Evolutionary conservation across 169 alveolate genomes (phyloP).

Genomic region (Amoebophrya sp.): DNA sequence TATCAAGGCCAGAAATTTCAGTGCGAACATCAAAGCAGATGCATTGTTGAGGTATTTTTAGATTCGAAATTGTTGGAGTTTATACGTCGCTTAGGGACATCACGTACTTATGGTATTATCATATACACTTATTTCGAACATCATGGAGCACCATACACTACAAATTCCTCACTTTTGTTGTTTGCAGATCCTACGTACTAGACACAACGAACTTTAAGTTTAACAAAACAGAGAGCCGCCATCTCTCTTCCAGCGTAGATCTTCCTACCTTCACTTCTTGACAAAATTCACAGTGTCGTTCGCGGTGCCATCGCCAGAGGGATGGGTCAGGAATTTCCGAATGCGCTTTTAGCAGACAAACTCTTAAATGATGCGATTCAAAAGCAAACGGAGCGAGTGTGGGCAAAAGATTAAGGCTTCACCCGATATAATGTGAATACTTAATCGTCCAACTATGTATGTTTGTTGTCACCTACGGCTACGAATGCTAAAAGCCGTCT

Average conservation of each 20-base stretch:
- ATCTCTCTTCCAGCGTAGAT: neutral
- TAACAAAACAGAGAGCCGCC: neutral
- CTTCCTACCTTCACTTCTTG: too few species aligned
- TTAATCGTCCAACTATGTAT: too few species aligned
- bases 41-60: neutral
- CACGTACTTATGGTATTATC: too few species aligned
- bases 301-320: neutral
- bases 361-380: neutral
- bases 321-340: neutral
- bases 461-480: too few species aligned
- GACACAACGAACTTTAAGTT: neutral
- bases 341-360: neutral
- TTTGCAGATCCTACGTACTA: neutral
- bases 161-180: neutral
- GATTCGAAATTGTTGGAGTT: too few species aligned
- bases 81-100: too few species aligned
- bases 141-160: too few species aligned
- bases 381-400: neutral
- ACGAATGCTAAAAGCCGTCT: too few species aligned
- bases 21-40: neutral
- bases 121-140: too few species aligned
- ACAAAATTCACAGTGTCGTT: neutral
- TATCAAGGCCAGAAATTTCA: neutral
- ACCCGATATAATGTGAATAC: too few species aligned
- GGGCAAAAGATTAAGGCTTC: neutral